Conservation (phyloP, 306 rosid genomes). For the Cicer judaicum region DNA sequence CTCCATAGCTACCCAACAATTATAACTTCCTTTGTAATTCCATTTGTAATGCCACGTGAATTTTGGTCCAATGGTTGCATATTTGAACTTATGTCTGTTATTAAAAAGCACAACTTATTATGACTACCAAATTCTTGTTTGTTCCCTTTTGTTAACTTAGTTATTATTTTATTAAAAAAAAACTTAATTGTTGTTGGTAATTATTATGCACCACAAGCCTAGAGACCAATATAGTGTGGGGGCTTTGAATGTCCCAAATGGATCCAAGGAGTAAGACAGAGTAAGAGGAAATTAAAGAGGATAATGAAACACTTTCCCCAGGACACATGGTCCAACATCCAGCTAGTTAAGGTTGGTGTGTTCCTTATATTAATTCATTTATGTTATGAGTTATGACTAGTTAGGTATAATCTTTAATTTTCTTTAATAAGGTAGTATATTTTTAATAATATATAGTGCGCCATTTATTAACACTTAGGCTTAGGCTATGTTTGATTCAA, state of each 20-base stretch:
- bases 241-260: not conserved
- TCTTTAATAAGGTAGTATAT: too few relatives aligned
- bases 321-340: not conserved
- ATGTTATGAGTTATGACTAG: too few relatives aligned
- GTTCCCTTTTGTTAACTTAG: not conserved
- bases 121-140: constrained; percentile 27
- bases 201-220: not conserved
- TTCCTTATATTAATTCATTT: too few relatives aligned
- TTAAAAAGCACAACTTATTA: not conserved
- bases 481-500: too few relatives aligned
- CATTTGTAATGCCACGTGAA: not conserved
- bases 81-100: constrained; percentile 4
- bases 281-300: not conserved
- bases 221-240: not conserved
- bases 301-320: not conserved
- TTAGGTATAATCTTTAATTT: too few relatives aligned
- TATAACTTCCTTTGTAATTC: not conserved
- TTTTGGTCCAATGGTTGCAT: not conserved
- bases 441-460: too few relatives aligned
- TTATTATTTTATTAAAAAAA: not conserved
- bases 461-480: too few relatives aligned
- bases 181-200: not conserved
- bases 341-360: not conserved
- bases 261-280: not conserved
- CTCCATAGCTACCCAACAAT: not conserved